phyloP scores from a whole-genome alignment of 768 basidiomycete species.

The Auricularia sp. region DNA sequence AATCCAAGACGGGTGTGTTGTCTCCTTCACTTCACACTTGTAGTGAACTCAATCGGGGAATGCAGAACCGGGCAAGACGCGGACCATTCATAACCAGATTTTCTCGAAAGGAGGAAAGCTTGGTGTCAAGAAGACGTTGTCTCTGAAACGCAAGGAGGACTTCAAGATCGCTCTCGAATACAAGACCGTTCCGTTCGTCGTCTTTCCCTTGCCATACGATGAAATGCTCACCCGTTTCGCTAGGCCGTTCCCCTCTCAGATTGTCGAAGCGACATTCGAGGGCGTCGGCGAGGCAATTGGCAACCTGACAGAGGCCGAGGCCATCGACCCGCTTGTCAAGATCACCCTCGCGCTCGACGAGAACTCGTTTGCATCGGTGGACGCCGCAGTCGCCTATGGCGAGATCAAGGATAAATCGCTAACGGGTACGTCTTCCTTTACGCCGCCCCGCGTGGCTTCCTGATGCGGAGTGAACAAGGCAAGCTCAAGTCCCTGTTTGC shows the following conservation, averaged over 20 bases:
- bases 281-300: constrained; percentile 68
- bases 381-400: constrained; percentile 68
- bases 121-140: constrained; percentile 76
- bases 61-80: constrained; percentile 32
- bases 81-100: constrained; percentile 65
- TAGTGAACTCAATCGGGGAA: background rate
- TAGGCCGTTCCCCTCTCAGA: constrained; percentile 63
- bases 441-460: constrained; percentile 10
- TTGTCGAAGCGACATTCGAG: constrained; percentile 61
- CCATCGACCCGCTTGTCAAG: constrained; percentile 75
- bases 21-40: background rate
- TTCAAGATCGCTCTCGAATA: constrained; percentile 74
- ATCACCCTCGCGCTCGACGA: constrained; percentile 76
- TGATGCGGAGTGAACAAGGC: constrained; percentile 30
- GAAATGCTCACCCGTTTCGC: background rate
- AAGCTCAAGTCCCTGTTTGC: constrained; percentile 87
- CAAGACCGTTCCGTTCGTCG: constrained; percentile 37
- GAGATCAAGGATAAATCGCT: constrained; percentile 76
- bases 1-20: constrained; percentile 28
- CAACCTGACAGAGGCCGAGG: constrained; percentile 78
- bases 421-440: constrained; percentile 38
- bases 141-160: constrained; percentile 78
- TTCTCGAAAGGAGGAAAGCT: constrained; percentile 71
- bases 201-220: background rate
- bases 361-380: constrained; percentile 74